Evolutionary conservation across 1,284 basidiomycete species (phyloP), one percentile per base, ranked within the genome.

Genomic region (Ustilago hordei): DNA sequence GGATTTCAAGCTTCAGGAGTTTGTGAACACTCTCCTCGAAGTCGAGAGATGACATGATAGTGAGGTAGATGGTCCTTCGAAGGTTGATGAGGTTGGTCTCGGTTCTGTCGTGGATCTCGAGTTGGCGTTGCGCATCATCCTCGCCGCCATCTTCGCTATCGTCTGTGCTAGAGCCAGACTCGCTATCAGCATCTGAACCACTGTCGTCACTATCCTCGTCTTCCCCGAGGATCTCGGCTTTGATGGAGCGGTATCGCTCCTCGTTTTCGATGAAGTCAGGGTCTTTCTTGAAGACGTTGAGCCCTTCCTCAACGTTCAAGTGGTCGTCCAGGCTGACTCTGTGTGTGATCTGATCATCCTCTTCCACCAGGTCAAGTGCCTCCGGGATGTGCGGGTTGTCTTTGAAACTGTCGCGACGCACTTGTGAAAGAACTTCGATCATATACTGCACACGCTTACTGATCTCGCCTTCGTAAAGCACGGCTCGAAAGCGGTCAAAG

Each of bases 21-120:
- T 99, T 99, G 88, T 99, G 96, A 0, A 98, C 95, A 0, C 95
- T 95, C 91, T 99, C 96, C 87, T 99, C 96, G 85, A 96, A 98
- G 87, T 90, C 64, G 86, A 86, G 77, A 43, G 85, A 85, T 32
- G 80, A 83, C 96, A 99, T 99, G 88, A 99, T 97, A 0, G 95
- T 98, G 73, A 99, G 88, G 86, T 99, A 99, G 86, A 99, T 98
- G 19, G 91, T 91, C 81, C 95, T 90, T 58, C 97, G 91, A 61
- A 99, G 88, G 86, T 99, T 99, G 87, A 98, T 93, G 61, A 99
- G 88, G 84, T 98, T 97, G 11, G 95, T 98, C 85, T 93, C 95
- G 0, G 96, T 99, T 76, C 91, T 91, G 86, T 99, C 96, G 82
- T 96, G 91, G 66, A 99, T 99, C 36, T 92, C 95, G 71, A 89